A percentile compares a stretch with the other conserved stretches of the same genome.
Conservation (phyloP, 768 basidiomycete species). For the Boletus patriciae region DNA sequence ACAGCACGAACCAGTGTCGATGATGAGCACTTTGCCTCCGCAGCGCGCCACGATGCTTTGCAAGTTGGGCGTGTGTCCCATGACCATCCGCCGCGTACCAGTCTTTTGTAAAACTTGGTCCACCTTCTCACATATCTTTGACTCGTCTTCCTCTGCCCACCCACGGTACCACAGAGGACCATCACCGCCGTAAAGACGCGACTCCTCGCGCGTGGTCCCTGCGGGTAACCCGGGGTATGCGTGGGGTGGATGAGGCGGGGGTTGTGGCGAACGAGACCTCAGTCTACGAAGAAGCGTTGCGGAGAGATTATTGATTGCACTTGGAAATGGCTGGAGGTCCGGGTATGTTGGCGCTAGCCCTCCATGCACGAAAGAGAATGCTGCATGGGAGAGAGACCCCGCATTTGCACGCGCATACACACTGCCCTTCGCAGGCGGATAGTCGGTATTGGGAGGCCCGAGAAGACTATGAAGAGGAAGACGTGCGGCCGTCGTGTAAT, state of each 20-base stretch:
- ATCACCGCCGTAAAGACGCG: slow-evolving; percentile 66
- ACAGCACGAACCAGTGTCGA: slow-evolving; percentile 74
- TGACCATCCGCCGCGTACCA: slow-evolving; percentile 85
- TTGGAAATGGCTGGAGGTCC: slow-evolving; percentile 78
- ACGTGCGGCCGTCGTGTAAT: slow-evolving; percentile 80
- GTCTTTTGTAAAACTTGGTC: slow-evolving; percentile 69
- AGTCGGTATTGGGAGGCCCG: slow-evolving; percentile 65
- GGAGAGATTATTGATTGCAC: slow-evolving; percentile 76
- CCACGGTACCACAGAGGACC: slow-evolving; percentile 96
- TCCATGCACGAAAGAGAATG: slow-evolving; percentile 92
- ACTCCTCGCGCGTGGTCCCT: slow-evolving; percentile 65
- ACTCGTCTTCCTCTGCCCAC: slow-evolving; percentile 78
- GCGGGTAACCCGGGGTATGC: slow-evolving; percentile 71
- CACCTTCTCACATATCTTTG: slow-evolving; percentile 66
- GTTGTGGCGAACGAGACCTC: slow-evolving; percentile 61
- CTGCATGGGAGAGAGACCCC: slow-evolving; percentile 67
- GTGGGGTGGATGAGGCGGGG: slow-evolving; percentile 76
- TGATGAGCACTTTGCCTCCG: slow-evolving; percentile 89
- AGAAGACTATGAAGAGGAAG: slow-evolving; percentile 75
- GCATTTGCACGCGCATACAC: slow-evolving; percentile 33
- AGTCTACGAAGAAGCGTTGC: slow-evolving; percentile 67
- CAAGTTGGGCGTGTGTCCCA: slow-evolving; percentile 97
- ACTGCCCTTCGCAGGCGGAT: slow-evolving; percentile 41
- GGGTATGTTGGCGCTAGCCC: slow-evolving; percentile 79
- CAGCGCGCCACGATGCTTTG: slow-evolving; percentile 84